These are phyloP conservation scores for Colletotrichum tabaci DNA, from an alignment of 2,329 filamentous ascomycete species.

Conservation along the genomic window DNA sequence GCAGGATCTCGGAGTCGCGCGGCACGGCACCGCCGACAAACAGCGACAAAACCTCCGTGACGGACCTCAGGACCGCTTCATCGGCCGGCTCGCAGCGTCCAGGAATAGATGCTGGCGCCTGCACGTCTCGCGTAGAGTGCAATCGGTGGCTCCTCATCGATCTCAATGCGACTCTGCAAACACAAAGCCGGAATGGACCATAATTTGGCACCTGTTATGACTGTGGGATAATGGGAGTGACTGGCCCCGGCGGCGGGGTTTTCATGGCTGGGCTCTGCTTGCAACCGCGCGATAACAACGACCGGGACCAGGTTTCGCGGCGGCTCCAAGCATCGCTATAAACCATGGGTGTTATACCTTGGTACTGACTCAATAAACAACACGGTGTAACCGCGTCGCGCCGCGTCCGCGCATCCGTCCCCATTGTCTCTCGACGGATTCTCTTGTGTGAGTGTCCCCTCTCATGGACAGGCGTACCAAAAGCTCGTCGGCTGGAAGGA, in stretches of 20 bases:
- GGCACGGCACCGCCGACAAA: constrained; percentile 30
- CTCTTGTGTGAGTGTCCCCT: background rate
- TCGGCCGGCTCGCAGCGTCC: constrained; percentile 18
- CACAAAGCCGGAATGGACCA: background rate
- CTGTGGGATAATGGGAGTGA: background rate
- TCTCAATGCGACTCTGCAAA: constrained; percentile 23
- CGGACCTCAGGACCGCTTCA: background rate
- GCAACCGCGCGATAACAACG: constrained; percentile 16
- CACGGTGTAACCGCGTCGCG: constrained; percentile 30
- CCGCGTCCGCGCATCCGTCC: constrained; percentile 24
- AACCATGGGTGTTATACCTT: constrained; percentile 10
- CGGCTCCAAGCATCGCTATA: constrained; percentile 18
- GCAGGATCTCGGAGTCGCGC: background rate
- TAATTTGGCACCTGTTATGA: constrained; percentile 8
- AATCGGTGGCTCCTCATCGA: constrained; percentile 75
- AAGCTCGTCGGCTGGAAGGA: background rate
- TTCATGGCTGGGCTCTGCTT: constrained; percentile 6
- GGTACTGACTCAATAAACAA: constrained; percentile 38
- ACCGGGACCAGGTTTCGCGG: constrained; percentile 9
- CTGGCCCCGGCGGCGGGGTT: background rate
- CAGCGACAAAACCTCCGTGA: constrained; percentile 33
- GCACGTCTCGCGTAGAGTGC: constrained; percentile 80
- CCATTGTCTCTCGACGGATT: background rate
- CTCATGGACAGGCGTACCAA: background rate
- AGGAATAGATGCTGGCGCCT: constrained; percentile 36